Conservation (phyloP, 352 stramenopile species). For the Phytophthora chlamydospora region DNA sequence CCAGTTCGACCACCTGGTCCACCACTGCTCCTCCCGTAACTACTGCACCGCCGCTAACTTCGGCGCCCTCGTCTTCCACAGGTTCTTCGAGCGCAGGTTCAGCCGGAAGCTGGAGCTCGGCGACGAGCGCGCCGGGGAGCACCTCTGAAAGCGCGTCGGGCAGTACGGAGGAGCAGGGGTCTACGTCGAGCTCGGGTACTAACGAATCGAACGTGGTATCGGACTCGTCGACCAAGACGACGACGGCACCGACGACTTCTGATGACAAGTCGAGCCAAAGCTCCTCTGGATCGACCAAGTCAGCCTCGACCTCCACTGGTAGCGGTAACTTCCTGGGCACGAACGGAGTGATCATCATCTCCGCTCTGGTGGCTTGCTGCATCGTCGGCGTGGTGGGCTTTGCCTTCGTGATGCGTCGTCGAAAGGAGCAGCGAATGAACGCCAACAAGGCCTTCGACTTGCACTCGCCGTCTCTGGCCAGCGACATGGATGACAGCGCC, state of each 20-base stretch:
- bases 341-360: constrained; percentile 47
- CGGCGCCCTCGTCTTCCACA: constrained; percentile 27
- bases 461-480: constrained; percentile 30
- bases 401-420: constrained; percentile 54
- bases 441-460: constrained; percentile 43
- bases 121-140: constrained; percentile 14
- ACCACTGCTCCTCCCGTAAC: constrained; percentile 31
- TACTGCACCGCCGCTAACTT: constrained; percentile 32
- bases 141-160: constrained; percentile 7
- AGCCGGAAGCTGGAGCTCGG: constrained; percentile 1
- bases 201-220: constrained; percentile 13
- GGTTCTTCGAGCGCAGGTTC: constrained; percentile 19
- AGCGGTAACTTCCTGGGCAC: constrained; percentile 10
- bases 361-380: constrained; percentile 44
- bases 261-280: constrained; percentile 13
- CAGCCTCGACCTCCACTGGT: constrained; percentile 29
- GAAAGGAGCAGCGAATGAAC: constrained; percentile 40
- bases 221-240: constrained; percentile 8
- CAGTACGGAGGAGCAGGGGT: constrained; percentile 13
- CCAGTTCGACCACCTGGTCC: constrained; percentile 7
- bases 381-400: constrained; percentile 47
- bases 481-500: constrained; percentile 50
- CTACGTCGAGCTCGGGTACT: neutral
- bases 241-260: constrained; percentile 15
- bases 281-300: constrained; percentile 17